phyloP scores from a whole-genome alignment of 73 alveolate genomes.

The Blepharisma stoltei region DNA sequence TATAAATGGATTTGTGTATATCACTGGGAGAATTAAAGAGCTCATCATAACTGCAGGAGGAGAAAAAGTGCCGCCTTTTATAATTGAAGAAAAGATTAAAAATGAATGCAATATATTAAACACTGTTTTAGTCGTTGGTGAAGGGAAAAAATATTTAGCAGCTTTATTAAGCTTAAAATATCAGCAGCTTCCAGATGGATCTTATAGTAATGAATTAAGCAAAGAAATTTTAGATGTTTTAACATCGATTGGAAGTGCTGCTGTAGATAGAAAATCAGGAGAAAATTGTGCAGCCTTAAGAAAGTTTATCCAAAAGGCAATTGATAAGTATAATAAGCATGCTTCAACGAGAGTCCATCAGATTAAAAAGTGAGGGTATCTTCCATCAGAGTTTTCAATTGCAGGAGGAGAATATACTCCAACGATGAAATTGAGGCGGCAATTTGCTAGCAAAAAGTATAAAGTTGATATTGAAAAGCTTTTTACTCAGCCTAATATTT shows the following conservation, averaged over 20 bases:
- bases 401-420: constrained; percentile 87
- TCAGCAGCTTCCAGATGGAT: not conserved
- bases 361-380: constrained; percentile 60
- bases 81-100: constrained; percentile 69
- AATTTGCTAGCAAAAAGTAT: constrained; percentile 54
- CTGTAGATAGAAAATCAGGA: constrained; percentile 62
- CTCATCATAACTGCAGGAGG: constrained; percentile 94
- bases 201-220: constrained; percentile 45
- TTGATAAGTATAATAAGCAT: constrained; percentile 57
- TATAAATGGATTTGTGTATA: constrained; percentile 70
- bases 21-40: constrained; percentile 61
- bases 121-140: constrained; percentile 16
- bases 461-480: constrained; percentile 52
- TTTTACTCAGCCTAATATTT: constrained; percentile 57
- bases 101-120: constrained; percentile 17
- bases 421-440: constrained; percentile 75
- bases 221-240: constrained; percentile 29
- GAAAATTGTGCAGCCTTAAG: constrained; percentile 36
- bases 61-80: constrained; percentile 93
- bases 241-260: constrained; percentile 14
- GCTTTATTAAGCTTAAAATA: constrained; percentile 24
- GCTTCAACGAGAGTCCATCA: constrained; percentile 49
- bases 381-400: constrained; percentile 64
- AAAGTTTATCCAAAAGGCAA: constrained; percentile 50
- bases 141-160: constrained; percentile 13